These are phyloP conservation scores for Kazachstania viticola DNA, from an alignment of 805 yeast species.

Conservation along the genomic window DNA sequence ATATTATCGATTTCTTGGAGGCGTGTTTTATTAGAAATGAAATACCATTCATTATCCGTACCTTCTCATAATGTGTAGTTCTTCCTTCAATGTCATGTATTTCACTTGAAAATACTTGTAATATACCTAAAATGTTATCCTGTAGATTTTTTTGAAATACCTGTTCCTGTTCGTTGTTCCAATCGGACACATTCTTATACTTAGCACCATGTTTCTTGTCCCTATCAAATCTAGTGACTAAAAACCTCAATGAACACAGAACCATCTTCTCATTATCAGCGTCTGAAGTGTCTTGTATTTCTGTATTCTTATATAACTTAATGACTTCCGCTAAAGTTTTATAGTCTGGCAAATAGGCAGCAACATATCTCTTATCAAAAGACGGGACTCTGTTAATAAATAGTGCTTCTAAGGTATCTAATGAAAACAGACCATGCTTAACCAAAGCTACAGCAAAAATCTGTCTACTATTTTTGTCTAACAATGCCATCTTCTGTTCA, in stretches of 20 bases:
- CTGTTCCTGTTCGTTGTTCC: constrained; percentile 21
- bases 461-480: constrained; percentile 23
- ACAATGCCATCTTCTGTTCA: constrained; percentile 12
- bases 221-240: constrained; percentile 20
- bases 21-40: constrained; percentile 46
- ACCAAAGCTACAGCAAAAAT: constrained; percentile 27
- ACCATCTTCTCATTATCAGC: constrained; percentile 17
- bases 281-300: constrained; percentile 4
- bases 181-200: constrained; percentile 16
- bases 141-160: constrained; percentile 35
- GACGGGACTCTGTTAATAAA: constrained; percentile 21
- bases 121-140: constrained; percentile 57
- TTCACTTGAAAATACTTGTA: constrained; percentile 68
- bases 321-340: constrained; percentile 24
- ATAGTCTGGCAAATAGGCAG: constrained; percentile 23
- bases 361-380: constrained; percentile 18
- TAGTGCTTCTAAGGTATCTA: constrained; percentile 21
- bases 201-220: constrained; percentile 18
- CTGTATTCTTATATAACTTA: constrained; percentile 18
- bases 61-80: constrained; percentile 60
- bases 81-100: constrained; percentile 64
- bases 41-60: constrained; percentile 62
- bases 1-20: constrained; percentile 41
- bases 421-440: constrained; percentile 22
- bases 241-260: constrained; percentile 17